phyloP scores from a whole-genome alignment of 345 rosid genomes.

The Salix brachista region DNA sequence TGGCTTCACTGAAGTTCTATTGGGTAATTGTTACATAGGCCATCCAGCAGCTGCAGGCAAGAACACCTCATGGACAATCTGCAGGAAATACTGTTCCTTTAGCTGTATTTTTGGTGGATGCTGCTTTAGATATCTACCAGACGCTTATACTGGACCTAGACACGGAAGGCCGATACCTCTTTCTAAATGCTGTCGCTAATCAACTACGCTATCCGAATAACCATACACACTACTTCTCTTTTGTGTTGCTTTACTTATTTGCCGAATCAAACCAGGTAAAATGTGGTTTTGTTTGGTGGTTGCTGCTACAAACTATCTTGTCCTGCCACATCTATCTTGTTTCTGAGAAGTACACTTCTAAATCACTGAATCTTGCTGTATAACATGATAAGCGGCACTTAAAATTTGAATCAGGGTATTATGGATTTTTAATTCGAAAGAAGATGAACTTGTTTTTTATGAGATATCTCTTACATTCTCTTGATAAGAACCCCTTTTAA shows the following conservation, averaged over 20 bases:
- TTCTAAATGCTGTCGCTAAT: slow-evolving; percentile 88
- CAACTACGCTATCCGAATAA: slow-evolving; percentile 98
- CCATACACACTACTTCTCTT: slow-evolving; percentile 96
- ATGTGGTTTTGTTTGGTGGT: background rate
- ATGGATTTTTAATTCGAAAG: background rate
- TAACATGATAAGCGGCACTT: background rate
- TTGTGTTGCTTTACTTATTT: slow-evolving; percentile 75
- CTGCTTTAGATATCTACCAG: slow-evolving; percentile 87
- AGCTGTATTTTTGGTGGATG: slow-evolving; percentile 49
- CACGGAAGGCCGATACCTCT: slow-evolving; percentile 93
- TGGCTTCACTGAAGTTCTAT: background rate
- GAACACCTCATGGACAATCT: slow-evolving; percentile 64
- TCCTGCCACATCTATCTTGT: background rate
- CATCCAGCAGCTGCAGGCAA: slow-evolving; percentile 71
- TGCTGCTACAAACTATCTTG: background rate
- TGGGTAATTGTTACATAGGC: slow-evolving; percentile 40
- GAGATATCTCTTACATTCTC: background rate
- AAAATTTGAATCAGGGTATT: background rate
- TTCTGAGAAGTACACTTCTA: background rate
- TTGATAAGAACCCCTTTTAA: background rate
- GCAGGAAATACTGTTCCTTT: slow-evolving; percentile 42
- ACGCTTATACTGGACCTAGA: slow-evolving; percentile 76
- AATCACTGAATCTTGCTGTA: background rate
- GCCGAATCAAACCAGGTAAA: slow-evolving; percentile 81
- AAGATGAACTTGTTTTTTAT: background rate